phyloP scores from a whole-genome alignment of 768 basidiomycete species.

The Tulasnella sp. region DNA sequence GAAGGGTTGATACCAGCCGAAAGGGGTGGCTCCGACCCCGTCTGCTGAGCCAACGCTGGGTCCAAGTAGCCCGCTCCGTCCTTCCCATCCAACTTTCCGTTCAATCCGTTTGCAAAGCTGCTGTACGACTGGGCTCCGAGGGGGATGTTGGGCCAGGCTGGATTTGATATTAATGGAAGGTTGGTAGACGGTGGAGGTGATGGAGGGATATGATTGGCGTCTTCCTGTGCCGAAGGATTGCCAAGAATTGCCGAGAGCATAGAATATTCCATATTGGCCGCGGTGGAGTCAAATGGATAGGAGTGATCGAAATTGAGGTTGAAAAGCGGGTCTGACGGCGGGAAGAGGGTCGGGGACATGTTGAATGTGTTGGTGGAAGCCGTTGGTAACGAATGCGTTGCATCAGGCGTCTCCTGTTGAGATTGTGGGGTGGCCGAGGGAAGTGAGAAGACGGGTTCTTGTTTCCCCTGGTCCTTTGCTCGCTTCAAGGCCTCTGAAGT shows the following conservation, averaged over 20 bases:
- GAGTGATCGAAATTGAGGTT: slow-evolving; percentile 58
- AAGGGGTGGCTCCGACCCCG: not conserved
- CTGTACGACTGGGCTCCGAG: not conserved
- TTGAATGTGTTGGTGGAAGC: slow-evolving; percentile 18
- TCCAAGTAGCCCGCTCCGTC: not conserved
- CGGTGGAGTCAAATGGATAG: slow-evolving; percentile 76
- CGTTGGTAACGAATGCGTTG: not conserved
- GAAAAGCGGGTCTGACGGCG: slow-evolving; percentile 52
- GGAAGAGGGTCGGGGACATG: slow-evolving; percentile 10
- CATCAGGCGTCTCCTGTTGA: not conserved
- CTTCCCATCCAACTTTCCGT: not conserved
- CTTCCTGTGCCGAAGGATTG: slow-evolving; percentile 44
- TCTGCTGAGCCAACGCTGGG: not conserved
- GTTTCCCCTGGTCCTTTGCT: slow-evolving; percentile 20
- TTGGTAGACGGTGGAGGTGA: slow-evolving; percentile 16
- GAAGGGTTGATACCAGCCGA: not conserved
- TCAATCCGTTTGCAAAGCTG: slow-evolving; percentile 8
- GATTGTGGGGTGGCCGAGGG: not conserved
- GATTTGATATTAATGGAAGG: slow-evolving; percentile 15
- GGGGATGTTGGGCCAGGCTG: slow-evolving; percentile 18
- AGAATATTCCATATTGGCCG: slow-evolving; percentile 87
- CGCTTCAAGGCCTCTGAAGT: slow-evolving; percentile 23
- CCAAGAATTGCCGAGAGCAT: slow-evolving; percentile 90
- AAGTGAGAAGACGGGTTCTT: not conserved
- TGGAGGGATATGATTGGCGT: slow-evolving; percentile 15